Conservation (phyloP, 2,329 filamentous ascomycete genomes). For the Xylariaceae sp. region DNA sequence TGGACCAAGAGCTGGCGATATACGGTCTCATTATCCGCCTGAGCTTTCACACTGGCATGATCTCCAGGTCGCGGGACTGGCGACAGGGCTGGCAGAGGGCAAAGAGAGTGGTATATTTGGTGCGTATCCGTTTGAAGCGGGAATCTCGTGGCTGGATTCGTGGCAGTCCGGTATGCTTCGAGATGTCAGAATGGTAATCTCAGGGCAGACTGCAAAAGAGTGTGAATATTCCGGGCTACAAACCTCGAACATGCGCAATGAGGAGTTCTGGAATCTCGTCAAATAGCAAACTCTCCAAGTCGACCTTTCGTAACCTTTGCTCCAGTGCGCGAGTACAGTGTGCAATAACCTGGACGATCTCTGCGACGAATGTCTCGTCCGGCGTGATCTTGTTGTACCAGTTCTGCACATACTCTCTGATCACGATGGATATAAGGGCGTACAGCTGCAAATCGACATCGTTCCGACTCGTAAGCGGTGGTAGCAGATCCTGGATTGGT, state of each 20-base stretch:
- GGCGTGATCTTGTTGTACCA: constrained; percentile 94
- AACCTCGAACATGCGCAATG: constrained; percentile 74
- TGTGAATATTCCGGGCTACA: constrained; percentile 21
- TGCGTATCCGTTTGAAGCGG: constrained; percentile 59
- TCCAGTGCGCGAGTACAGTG: constrained; percentile 86
- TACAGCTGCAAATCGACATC: constrained; percentile 92
- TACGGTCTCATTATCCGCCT: constrained; percentile 69
- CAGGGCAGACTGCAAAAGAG: neutral
- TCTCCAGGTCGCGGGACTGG: constrained; percentile 62
- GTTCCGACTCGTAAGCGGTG: constrained; percentile 88
- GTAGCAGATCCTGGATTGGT: constrained; percentile 75
- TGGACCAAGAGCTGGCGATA: constrained; percentile 89
- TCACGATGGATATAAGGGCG: constrained; percentile 80
- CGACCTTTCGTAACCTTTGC: constrained; percentile 74
- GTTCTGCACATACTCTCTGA: constrained; percentile 82
- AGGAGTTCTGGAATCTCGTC: constrained; percentile 84
- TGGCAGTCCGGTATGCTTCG: constrained; percentile 68
- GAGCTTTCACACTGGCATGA: constrained; percentile 48
- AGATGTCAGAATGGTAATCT: constrained; percentile 13
- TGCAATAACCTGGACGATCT: constrained; percentile 84
- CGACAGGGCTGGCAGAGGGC: constrained; percentile 72
- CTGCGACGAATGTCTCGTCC: constrained; percentile 80
- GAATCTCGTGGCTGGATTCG: constrained; percentile 50
- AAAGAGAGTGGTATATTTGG: constrained; percentile 76
- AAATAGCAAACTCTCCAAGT: constrained; percentile 74